phyloP scores from a whole-genome alignment of 208 protist genomes.

The Tritrichomonas musculus region DNA sequence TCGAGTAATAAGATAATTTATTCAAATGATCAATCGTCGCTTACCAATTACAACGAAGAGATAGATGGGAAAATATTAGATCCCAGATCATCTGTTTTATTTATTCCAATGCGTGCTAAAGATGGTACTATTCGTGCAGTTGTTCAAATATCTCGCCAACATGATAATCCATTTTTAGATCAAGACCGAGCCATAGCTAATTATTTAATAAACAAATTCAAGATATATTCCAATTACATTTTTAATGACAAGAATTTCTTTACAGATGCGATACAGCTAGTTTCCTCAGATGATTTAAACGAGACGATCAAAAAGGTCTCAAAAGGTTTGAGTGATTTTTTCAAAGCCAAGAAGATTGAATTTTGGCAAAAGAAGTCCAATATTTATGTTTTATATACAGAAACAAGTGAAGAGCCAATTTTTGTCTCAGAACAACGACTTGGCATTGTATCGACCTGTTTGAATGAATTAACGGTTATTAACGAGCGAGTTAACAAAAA shows the following conservation, averaged over 20 bases:
- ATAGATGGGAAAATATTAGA: background rate
- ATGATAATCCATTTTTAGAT: background rate
- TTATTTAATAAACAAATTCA: background rate
- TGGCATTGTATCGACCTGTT: background rate
- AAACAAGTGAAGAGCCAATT: background rate
- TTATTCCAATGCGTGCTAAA: background rate
- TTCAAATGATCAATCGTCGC: background rate
- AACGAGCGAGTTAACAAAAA: background rate
- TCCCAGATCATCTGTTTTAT: background rate
- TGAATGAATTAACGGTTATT: background rate
- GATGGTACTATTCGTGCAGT: background rate
- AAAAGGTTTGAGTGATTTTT: background rate
- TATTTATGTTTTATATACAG: background rate
- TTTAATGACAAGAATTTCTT: background rate
- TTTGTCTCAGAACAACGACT: background rate
- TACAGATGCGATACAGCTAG: background rate
- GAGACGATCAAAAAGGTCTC: background rate
- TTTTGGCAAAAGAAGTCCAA: background rate
- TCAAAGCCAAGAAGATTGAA: background rate
- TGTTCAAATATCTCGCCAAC: background rate
- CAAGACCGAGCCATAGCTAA: background rate
- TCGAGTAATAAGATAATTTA: background rate
- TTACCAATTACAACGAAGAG: background rate
- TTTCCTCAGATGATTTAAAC: background rate
- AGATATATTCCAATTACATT: background rate